Percentiles rank a stretch among this genome's conserved stretches.
Conservation (phyloP, 495 filamentous ascomycete genomes). For the Delitschia confertaspora region DNA sequence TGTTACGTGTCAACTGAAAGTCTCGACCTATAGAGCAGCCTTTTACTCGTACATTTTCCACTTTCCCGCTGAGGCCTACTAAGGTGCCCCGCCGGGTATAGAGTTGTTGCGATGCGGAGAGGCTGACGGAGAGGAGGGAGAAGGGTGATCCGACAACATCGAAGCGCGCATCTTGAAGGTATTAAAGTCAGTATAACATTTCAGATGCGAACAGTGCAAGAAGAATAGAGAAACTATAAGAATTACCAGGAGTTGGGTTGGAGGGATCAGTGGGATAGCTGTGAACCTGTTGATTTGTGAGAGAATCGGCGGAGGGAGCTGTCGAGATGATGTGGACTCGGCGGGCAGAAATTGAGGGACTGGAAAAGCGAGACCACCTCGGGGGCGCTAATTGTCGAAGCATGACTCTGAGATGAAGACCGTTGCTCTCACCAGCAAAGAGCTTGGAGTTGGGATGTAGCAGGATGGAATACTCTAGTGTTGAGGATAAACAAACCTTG, state of each 20-base stretch:
- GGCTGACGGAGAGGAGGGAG: slow-evolving; percentile 82
- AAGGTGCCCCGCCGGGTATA: slow-evolving; percentile 87
- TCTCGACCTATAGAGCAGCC: too few relatives aligned
- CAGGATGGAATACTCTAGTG: too few relatives aligned
- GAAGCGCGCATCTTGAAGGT: slow-evolving; percentile 76
- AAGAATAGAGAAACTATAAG: not conserved
- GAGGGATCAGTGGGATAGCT: slow-evolving; percentile 12
- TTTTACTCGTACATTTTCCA: slow-evolving; percentile 69
- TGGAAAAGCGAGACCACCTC: too few relatives aligned
- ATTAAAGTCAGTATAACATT: slow-evolving; percentile 2
- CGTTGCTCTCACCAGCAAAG: too few relatives aligned
- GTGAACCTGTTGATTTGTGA: slow-evolving; percentile 12
- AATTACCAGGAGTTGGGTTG: slow-evolving; percentile 23
- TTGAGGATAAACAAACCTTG: too few relatives aligned
- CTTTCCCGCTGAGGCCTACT: slow-evolving; percentile 78
- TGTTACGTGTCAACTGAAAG: slow-evolving; percentile 48
- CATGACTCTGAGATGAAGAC: too few relatives aligned
- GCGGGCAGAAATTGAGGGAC: slow-evolving; percentile 22
- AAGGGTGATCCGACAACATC: slow-evolving; percentile 83
- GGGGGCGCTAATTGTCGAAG: too few relatives aligned
- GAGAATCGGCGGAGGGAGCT: slow-evolving; percentile 27
- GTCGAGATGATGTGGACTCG: slow-evolving; percentile 35
- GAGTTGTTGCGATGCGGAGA: slow-evolving; percentile 86
- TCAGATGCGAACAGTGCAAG: not conserved
- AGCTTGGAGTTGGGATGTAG: too few relatives aligned